Percentiles rank a stretch among this genome's conserved stretches.
These are phyloP conservation scores for Eucalyptus shirleyi DNA, from an alignment of 345 rosid genomes.

Conservation along the genomic window DNA sequence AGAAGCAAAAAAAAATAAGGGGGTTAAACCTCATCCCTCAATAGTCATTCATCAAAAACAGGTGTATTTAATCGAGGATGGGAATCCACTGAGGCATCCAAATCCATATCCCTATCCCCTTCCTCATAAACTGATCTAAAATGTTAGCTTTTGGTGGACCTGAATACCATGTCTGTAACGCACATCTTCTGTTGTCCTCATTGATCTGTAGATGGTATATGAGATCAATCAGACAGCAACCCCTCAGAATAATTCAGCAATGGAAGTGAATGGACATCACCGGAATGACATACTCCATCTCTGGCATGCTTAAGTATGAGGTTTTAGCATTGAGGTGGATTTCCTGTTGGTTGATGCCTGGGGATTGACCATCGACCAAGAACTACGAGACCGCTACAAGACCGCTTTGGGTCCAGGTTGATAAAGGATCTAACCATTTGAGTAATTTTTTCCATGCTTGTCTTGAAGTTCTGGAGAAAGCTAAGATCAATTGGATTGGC, in stretches of 20 bases:
- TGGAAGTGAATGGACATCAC: background rate
- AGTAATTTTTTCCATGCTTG: background rate
- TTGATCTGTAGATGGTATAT: background rate
- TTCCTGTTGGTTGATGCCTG: background rate
- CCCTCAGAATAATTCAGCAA: background rate
- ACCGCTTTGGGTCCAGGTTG: background rate
- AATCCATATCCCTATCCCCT: background rate
- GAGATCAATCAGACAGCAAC: background rate
- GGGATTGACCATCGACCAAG: background rate
- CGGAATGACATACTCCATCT: background rate
- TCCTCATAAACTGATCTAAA: background rate
- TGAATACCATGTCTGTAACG: background rate
- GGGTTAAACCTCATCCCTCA: background rate
- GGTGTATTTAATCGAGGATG: background rate
- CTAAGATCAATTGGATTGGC: background rate
- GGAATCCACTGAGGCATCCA: background rate
- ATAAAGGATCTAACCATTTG: background rate
- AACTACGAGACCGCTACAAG: background rate
- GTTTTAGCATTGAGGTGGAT: background rate
- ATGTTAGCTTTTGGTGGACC: background rate
- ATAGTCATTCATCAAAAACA: background rate
- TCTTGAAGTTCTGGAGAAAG: background rate
- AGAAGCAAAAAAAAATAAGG: background rate
- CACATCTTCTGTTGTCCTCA: background rate
- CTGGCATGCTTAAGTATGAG: background rate